Conservation (phyloP, 164 flowering plant species). For the Houttuynia cordata region DNA sequence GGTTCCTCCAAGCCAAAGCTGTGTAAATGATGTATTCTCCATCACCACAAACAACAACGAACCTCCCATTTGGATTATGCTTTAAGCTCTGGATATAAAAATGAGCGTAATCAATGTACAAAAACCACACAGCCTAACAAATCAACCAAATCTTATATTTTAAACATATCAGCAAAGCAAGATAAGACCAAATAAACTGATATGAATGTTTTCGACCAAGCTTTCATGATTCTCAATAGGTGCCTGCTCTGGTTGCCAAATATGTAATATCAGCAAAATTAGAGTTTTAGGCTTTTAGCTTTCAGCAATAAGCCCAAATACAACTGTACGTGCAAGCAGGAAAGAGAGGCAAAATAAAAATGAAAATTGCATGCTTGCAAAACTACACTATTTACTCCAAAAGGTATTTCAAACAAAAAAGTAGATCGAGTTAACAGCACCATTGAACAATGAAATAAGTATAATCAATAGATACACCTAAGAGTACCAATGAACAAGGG, state of each 20-base stretch:
- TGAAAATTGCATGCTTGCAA: not conserved
- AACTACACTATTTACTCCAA: no score
- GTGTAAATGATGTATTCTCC: slow-evolving; percentile 94
- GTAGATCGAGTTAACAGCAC: no score
- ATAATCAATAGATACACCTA: no score
- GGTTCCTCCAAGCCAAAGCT: slow-evolving; percentile 97
- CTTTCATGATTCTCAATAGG: not conserved
- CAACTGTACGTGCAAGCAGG: not conserved
- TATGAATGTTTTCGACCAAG: not conserved
- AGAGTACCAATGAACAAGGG: no score
- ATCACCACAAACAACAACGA: slow-evolving; percentile 98
- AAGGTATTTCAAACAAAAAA: no score
- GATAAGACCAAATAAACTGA: not conserved
- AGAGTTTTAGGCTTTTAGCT: no score
- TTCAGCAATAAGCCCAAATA: no score
- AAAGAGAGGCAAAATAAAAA: not conserved
- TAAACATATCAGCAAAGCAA: not conserved
- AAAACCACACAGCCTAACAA: not conserved
- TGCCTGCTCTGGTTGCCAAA: not conserved
- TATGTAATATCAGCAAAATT: no score
- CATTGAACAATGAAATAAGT: no score
- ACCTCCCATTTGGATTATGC: slow-evolving; percentile 98
- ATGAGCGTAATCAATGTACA: not conserved
- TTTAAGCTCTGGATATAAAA: slow-evolving; percentile 60
- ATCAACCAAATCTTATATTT: not conserved